Percentiles rank a stretch among this genome's conserved stretches.
Evolutionary conservation across 1,139 yeast genomes (phyloP).

Genomic region (Zygoascus sp.): DNA sequence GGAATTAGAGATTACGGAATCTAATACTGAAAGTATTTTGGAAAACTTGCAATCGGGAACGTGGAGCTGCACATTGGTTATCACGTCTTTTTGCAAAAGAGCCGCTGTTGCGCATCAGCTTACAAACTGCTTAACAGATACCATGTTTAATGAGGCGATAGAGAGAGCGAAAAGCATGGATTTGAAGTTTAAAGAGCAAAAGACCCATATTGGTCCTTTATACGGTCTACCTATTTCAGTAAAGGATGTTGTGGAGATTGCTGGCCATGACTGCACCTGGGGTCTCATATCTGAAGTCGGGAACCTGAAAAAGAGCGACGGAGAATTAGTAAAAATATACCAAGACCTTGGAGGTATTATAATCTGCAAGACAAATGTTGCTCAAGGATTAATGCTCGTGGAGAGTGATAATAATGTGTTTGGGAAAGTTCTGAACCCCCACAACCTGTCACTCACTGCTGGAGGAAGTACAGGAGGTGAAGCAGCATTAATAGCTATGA

Average conservation of each 20-base stretch:
- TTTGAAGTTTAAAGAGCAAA: conserved; percentile 45
- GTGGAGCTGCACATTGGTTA: no score
- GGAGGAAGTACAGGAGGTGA: conserved; percentile 79
- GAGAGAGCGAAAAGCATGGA: conserved; percentile 52
- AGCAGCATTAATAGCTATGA: conserved; percentile 47
- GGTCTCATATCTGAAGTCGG: conserved; percentile 40
- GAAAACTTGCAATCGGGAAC: no score
- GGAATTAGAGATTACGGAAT: no score
- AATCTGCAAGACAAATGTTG: conserved; percentile 24
- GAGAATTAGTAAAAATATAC: conserved; percentile 20
- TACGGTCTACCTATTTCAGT: conserved; percentile 78
- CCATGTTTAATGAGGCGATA: conserved; percentile 46
- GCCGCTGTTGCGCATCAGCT: conserved; percentile 11
- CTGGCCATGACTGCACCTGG: conserved; percentile 36
- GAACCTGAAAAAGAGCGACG: conserved; percentile 6
- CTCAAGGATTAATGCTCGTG: conserved; percentile 5
- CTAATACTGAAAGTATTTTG: no score
- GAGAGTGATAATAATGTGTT: conserved; percentile 12
- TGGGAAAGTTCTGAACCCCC: conserved; percentile 52
- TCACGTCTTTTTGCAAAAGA: conserved; percentile 36
- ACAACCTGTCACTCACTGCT: conserved; percentile 48
- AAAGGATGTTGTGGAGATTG: conserved; percentile 63
- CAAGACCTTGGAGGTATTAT: conserved; percentile 52
- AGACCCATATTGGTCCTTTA: conserved; percentile 60
- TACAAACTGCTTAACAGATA: conserved; percentile 51